Conservation (phyloP, 2,329 filamentous ascomycete genomes). For the Arthroderma uncinatum region DNA sequence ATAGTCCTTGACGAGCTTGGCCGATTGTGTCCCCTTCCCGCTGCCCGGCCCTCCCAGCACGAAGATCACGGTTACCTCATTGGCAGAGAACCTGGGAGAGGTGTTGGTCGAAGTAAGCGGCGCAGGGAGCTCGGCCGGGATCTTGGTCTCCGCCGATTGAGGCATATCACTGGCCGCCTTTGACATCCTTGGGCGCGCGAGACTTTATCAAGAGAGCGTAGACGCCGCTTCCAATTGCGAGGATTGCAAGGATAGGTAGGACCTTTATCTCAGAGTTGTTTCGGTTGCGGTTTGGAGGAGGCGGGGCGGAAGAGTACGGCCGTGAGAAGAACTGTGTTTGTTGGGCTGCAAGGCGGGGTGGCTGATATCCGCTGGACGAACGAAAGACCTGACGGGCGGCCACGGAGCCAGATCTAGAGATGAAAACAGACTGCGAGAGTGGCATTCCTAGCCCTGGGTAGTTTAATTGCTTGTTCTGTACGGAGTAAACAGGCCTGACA, state of each 20-base stretch:
- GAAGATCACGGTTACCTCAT: conserved; percentile 86
- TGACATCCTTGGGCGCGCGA: conserved; percentile 27
- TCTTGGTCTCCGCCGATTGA: conserved; percentile 10
- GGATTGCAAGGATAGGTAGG: conserved; percentile 35
- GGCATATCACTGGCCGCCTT: conserved; percentile 4
- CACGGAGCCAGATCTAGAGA: background rate
- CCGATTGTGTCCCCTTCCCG: conserved; percentile 94
- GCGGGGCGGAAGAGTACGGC: conserved; percentile 7
- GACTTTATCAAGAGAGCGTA: conserved; percentile 43
- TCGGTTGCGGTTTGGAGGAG: conserved; percentile 17
- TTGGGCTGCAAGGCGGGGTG: background rate
- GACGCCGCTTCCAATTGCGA: conserved; percentile 38
- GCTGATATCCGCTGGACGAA: background rate
- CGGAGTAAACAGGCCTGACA: background rate
- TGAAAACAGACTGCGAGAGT: background rate
- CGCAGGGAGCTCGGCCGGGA: conserved; percentile 29
- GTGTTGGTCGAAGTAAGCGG: conserved; percentile 43
- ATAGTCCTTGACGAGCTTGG: conserved; percentile 74
- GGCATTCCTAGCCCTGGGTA: background rate
- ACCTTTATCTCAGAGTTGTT: conserved; percentile 31
- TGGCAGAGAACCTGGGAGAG: conserved; percentile 60
- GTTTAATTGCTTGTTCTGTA: background rate
- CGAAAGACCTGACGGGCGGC: background rate
- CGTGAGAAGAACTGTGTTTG: background rate
- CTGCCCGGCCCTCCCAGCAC: conserved; percentile 91